Base-by-base conservation (phyloP, 192 early-diverging fungal genomes). In the Umbelopsis sp. region DNA sequence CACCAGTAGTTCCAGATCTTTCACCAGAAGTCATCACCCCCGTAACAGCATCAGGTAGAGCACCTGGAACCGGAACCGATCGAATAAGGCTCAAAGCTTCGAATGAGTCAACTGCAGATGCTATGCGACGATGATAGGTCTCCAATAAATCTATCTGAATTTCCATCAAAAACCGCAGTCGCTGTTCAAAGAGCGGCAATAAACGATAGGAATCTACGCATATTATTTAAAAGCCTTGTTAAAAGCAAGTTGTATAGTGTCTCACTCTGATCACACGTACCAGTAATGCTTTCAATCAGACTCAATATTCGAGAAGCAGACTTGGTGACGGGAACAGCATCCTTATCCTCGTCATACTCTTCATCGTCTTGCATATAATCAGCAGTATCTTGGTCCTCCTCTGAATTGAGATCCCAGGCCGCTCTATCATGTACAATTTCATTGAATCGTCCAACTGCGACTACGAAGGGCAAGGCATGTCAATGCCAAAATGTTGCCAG, bases 101-200 rank as follows among this genome's bases (percentile, higher is more conserved):
- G 37, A 84, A 86, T 1, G 83, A 78, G 50, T 85, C 81, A 10
- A 88, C 75, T 8, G 85, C 80, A n/a, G 73, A 75, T 3, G 74
- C 68, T n/a, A 90, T 84, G 21, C 86, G 81, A 2, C 78, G 68
- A 15, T 79, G 73, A 27, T 91, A 87, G 1, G 82, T 70, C 46
- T 80, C 80, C 16, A 93, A 71, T 0, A 93, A 45, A 27, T 86
- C 85, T 44, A 91, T 73, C 71, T 91, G 91, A 25, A 87, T 83
- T 30, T 87, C 86, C 8, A 85, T 74, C 21, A 91, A 64, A 27
- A 91, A 83, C 30, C 83, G 84, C 13, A 89, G 61, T 20, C 78
- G 81, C 46, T 87, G 88, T 50, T 83, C 80, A 50, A 89, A 73
- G 49, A 82, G 72, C 2, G 91, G 88, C 15, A 91, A 72, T 7